Percentiles rank a stretch among this genome's conserved stretches.
phyloP scores from a whole-genome alignment of 768 basidiomycete species.

The Coprinopsis cinerea region DNA sequence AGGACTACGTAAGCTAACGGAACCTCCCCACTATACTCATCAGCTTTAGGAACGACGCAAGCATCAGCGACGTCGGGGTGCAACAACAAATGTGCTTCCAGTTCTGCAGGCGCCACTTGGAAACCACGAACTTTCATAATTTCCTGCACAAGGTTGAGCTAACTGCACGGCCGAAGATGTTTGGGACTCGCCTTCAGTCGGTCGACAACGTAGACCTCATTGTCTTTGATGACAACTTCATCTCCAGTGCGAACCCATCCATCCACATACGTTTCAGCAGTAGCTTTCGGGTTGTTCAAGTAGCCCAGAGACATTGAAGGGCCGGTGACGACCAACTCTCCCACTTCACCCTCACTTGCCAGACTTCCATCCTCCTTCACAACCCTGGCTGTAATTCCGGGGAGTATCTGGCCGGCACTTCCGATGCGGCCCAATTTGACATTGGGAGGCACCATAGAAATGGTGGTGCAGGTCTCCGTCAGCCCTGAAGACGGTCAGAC shows the following conservation, averaged over 20 bases:
- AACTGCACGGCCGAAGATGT: background rate
- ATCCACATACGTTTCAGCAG: constrained; percentile 57
- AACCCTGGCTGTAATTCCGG: constrained; percentile 51
- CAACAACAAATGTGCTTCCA: constrained; percentile 58
- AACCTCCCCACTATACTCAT: constrained; percentile 73
- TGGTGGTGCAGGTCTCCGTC: constrained; percentile 56
- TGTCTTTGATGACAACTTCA: constrained; percentile 60
- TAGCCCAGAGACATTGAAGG: constrained; percentile 60
- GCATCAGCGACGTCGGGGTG: constrained; percentile 57
- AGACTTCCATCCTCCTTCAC: constrained; percentile 52
- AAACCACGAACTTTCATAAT: constrained; percentile 62
- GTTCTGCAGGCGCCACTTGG: constrained; percentile 61
- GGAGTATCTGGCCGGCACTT: constrained; percentile 51
- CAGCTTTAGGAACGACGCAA: constrained; percentile 61
- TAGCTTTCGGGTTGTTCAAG: constrained; percentile 50
- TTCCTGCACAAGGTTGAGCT: constrained; percentile 38
- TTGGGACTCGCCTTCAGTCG: constrained; percentile 66
- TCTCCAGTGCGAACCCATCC: constrained; percentile 70
- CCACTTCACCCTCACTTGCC: constrained; percentile 52
- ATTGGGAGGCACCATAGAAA: constrained; percentile 39
- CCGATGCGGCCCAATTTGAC: constrained; percentile 45
- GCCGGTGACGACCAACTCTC: constrained; percentile 55
- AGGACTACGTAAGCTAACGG: constrained; percentile 68
- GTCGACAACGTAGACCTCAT: constrained; percentile 66
- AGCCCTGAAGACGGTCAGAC: constrained; percentile 36